Percentiles rank a stretch among this genome's conserved stretches.
These are phyloP conservation scores for Lupinus albus DNA, from an alignment of 306 rosid species.

Conservation along the genomic window DNA sequence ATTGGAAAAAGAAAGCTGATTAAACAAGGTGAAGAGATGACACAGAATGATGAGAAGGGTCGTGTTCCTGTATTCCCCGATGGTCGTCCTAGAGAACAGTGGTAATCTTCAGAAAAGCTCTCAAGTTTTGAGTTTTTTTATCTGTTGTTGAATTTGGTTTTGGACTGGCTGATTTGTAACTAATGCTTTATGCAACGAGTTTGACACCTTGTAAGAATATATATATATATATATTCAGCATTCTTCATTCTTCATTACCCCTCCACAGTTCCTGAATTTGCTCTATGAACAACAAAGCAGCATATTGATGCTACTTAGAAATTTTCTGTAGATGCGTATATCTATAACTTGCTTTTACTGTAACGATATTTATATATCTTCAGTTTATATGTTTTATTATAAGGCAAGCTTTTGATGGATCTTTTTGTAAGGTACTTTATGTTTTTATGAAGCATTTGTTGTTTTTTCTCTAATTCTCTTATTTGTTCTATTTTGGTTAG, in stretches of 20 bases:
- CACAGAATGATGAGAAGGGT: constrained; percentile 41
- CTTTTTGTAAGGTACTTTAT: too few relatives aligned
- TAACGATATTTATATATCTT: constrained; percentile 28
- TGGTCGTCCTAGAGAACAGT: constrained; percentile 74
- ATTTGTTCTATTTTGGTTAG: too few relatives aligned
- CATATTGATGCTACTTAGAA: constrained; percentile 18
- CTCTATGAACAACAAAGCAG: constrained; percentile 21
- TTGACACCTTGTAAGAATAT: constrained; percentile 36
- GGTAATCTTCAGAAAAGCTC: constrained; percentile 51
- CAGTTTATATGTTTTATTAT: not conserved
- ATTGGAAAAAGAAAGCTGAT: constrained; percentile 41
- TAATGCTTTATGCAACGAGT: constrained; percentile 35
- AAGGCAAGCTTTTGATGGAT: too few relatives aligned
- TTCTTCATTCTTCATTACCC: constrained; percentile 19
- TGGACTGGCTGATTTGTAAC: constrained; percentile 32
- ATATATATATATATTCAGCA: too few relatives aligned
- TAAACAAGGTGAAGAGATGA: constrained; percentile 43
- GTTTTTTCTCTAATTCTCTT: too few relatives aligned
- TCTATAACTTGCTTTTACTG: constrained; percentile 28
- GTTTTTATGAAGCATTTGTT: too few relatives aligned
- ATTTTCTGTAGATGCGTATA: constrained; percentile 8
- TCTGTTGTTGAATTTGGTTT: constrained; percentile 20
- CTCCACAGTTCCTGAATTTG: constrained; percentile 13
- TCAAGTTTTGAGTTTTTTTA: constrained; percentile 28
- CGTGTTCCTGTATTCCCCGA: constrained; percentile 59